Conservation (phyloP, 129 eudicot species). For the Flaveria bidentis region DNA sequence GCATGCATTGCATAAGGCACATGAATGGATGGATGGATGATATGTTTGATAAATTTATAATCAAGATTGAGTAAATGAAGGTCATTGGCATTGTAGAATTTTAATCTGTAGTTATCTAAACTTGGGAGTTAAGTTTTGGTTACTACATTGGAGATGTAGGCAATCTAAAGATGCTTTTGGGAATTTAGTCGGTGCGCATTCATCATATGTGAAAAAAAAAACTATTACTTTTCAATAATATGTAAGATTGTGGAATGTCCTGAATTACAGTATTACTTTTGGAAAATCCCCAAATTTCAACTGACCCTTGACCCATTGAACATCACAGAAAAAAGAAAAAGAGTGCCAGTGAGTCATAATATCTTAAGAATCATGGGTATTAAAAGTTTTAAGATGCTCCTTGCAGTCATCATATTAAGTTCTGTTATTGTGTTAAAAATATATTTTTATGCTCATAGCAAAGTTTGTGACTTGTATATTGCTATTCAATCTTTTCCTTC, state of each 20-base stretch:
- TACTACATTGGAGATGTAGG: constrained; percentile 5
- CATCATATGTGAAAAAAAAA: constrained; percentile 1
- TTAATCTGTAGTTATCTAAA: background rate
- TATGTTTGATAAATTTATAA: background rate
- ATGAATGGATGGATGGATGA: background rate
- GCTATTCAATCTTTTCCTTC: constrained; percentile 13
- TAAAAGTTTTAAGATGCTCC: background rate
- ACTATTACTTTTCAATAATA: background rate
- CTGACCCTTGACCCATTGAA: background rate
- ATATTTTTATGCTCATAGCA: background rate
- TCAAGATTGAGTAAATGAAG: background rate
- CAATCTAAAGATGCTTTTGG: background rate
- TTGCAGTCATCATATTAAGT: constrained; percentile 10
- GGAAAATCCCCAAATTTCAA: background rate
- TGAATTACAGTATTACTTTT: background rate
- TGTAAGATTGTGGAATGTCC: background rate
- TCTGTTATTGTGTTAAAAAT: background rate
- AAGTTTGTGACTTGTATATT: constrained; percentile 2
- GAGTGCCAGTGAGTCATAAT: background rate
- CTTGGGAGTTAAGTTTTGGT: constrained; percentile 3
- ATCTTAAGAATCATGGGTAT: background rate
- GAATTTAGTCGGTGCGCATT: constrained; percentile 8
- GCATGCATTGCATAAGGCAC: constrained; percentile 13
- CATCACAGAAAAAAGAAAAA: background rate
- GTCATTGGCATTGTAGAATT: background rate